A percentile compares a stretch with the other conserved stretches of the same genome.
These are phyloP conservation scores for Phytophthora sp. DNA, from an alignment of 352 stramenopile species.

Conservation along the genomic window DNA sequence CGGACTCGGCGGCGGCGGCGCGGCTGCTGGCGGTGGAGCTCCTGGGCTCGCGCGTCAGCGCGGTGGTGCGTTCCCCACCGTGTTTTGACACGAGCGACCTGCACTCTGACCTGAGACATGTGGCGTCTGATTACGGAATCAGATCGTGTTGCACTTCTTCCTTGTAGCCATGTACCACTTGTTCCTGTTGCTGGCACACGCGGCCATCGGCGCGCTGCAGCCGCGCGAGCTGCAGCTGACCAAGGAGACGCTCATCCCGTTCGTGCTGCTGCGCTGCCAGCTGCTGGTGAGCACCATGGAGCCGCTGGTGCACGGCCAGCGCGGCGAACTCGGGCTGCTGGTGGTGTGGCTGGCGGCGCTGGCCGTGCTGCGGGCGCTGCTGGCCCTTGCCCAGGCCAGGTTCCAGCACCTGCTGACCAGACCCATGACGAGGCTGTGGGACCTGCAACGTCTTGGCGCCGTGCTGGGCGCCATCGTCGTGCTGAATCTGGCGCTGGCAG, in stretches of 20 bases:
- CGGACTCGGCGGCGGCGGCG: conserved; percentile 3
- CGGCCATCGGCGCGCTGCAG: conserved; percentile 54
- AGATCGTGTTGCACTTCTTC: conserved; percentile 80
- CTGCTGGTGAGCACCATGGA: conserved; percentile 77
- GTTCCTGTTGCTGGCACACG: conserved; percentile 56
- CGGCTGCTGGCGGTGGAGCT: conserved; percentile 51
- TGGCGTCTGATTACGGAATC: conserved; percentile 5
- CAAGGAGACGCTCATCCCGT: conserved; percentile 82
- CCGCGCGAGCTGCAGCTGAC: conserved; percentile 75
- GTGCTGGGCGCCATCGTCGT: conserved; percentile 46
- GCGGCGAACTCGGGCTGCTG: conserved; percentile 51
- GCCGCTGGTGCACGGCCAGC: conserved; percentile 22
- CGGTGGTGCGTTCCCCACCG: conserved; percentile 43
- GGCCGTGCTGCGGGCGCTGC: conserved; percentile 63
- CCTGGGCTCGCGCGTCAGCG: conserved; percentile 59
- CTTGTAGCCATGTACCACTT: conserved; percentile 70
- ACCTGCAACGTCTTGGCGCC: conserved; percentile 62
- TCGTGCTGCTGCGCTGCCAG: conserved; percentile 74
- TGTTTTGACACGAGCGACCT: conserved; percentile 17
- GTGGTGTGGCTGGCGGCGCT: conserved; percentile 73
- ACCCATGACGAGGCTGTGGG: conserved; percentile 59
- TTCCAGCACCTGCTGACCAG: conserved; percentile 75
- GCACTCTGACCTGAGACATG: conserved; percentile 19
- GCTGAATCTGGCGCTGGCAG: conserved; percentile 52
- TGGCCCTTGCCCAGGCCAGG: conserved; percentile 62